Evolutionary conservation across 2,329 filamentous ascomycete species (phyloP).

Genomic region (Hirsutella thompsonii): DNA sequence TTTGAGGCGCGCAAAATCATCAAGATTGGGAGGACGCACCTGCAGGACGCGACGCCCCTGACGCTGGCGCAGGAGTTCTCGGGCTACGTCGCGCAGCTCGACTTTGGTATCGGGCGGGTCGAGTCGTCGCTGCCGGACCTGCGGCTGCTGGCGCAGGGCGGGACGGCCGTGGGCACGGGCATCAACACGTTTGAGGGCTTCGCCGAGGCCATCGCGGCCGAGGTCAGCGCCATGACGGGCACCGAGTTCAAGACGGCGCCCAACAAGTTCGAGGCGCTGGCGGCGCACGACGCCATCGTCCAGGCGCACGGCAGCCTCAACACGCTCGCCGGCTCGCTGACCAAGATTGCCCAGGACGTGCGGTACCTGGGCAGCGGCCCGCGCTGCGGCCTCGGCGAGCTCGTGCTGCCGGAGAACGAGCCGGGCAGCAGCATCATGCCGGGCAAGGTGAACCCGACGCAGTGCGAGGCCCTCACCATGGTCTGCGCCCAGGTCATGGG

Average conservation of each 20-base stretch:
- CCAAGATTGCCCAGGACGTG: slow-evolving; percentile 97
- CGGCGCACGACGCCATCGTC: slow-evolving; percentile 89
- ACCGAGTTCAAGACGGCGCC: slow-evolving; percentile 90
- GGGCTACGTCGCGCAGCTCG: slow-evolving; percentile 89
- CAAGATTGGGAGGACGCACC: slow-evolving; percentile 96
- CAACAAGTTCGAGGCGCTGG: slow-evolving; percentile 97
- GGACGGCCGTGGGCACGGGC: slow-evolving; percentile 91
- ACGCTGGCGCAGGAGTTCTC: slow-evolving; percentile 97
- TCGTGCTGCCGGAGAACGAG: slow-evolving; percentile 93
- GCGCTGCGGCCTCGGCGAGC: slow-evolving; percentile 88
- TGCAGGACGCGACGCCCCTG: slow-evolving; percentile 93
- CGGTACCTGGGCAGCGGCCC: slow-evolving; percentile 93
- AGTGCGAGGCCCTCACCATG: slow-evolving; percentile 97
- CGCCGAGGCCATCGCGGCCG: slow-evolving; percentile 79
- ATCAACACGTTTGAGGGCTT: slow-evolving; percentile 97
- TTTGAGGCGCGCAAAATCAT: slow-evolving; percentile 83
- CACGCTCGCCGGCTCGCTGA: slow-evolving; percentile 80
- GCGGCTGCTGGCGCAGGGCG: slow-evolving; percentile 80
- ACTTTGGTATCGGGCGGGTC: slow-evolving; percentile 79
- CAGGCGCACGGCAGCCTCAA: slow-evolving; percentile 90
- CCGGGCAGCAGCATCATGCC: slow-evolving; percentile 98
- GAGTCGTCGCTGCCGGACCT: slow-evolving; percentile 74
- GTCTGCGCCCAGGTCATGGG: slow-evolving; percentile 95
- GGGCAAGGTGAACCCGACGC: slow-evolving; percentile 97
- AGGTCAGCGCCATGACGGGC: slow-evolving; percentile 86